Evolutionary conservation across 179 eudicot species (phyloP), one percentile per base, ranked within the genome.

Genomic region (Patellifolia procumbens): DNA sequence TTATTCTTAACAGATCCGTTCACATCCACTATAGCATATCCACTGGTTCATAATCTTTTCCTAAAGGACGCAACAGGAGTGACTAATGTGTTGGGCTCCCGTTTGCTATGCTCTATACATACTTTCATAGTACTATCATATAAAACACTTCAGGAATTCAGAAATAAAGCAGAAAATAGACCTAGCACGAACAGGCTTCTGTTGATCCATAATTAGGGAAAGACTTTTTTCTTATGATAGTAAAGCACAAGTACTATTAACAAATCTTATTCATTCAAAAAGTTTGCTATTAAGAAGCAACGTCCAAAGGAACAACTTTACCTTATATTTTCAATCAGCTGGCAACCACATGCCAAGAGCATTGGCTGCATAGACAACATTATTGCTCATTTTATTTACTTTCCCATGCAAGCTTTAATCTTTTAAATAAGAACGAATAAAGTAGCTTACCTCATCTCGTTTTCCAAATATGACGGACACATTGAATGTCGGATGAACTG

Each of bases 241-340:
- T 22, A 19, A 37, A 65, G n/a, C 28, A 39, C 49, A n/a, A 74
- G 34, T 16, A 20, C 35, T 35, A 13, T 7, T 35, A 64, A 16
- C 46, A 37, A 35, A 35, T 8, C 43, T n/a, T n/a, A 37, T 20
- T 7, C 8, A 17, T 7, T 37, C 15, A 65, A 8, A 39, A 3
- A 29, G 0, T 65, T 8, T 49, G 8, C 17, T 51, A 5, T 51
- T 49, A 52, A 32, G 26, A 29, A 48, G 1, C 0, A 8, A 17
- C 22, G 13, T 39, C 2, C 39, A 64, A 6, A 24, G 39, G 5
- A 74, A 63, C 48, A 22, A 68, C n/a, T 20, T 74, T 80, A 90
- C 97, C 97, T 92, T 72, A 92, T 89, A 68, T 86, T 85, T 79
- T 92, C 93, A 58, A 92, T 89, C 69, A 92, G 81, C 83, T 91